These are phyloP conservation scores for Cladorrhinum sp. DNA, from an alignment of 2,329 filamentous ascomycete species.

Conservation along the genomic window DNA sequence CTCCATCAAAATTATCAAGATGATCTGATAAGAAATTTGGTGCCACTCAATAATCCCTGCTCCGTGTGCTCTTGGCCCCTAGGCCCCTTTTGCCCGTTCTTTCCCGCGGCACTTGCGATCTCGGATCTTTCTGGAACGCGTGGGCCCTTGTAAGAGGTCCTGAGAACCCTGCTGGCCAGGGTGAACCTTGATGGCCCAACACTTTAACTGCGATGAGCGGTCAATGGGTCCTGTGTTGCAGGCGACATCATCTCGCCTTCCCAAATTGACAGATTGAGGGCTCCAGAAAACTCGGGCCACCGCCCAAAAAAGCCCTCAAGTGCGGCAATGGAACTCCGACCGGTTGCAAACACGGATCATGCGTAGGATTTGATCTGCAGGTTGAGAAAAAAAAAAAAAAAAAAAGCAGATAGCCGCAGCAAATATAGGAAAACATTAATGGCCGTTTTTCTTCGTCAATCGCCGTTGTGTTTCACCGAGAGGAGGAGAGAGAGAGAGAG, in stretches of 20 bases:
- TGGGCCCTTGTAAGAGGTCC: background rate
- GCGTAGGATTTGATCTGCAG: background rate
- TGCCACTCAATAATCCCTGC: background rate
- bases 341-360: no score
- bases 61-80: background rate
- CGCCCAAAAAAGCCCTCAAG: background rate
- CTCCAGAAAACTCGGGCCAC: background rate
- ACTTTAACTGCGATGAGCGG: background rate
- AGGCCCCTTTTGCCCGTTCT: background rate
- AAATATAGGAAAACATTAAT: background rate
- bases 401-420: background rate
- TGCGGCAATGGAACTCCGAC: background rate
- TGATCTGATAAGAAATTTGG: constrained; percentile 11
- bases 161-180: constrained; percentile 14
- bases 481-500: background rate
- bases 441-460: background rate
- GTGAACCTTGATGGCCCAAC: constrained; percentile 25
- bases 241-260: background rate
- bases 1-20: constrained; percentile 6
- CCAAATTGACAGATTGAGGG: background rate
- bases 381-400: background rate
- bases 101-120: background rate
- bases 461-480: background rate
- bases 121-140: background rate
- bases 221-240: background rate